phyloP scores from a whole-genome alignment of 345 rosid species.

The Reutealis trisperma region DNA sequence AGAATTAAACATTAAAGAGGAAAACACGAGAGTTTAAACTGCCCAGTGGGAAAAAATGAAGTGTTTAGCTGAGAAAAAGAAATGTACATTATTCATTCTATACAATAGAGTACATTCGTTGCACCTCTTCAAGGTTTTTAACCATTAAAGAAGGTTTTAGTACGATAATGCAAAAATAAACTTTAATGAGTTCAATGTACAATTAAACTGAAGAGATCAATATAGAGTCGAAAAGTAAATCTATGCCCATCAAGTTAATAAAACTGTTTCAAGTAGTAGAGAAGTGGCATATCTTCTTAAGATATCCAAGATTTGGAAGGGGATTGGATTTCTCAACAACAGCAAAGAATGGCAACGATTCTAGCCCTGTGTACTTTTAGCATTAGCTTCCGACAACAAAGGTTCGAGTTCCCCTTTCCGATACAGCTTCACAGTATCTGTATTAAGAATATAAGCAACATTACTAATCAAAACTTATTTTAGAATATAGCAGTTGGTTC shows the following conservation, averaged over 20 bases:
- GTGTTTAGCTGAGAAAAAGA: neutral
- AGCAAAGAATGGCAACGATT: neutral
- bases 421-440: conserved; percentile 80
- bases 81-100: neutral
- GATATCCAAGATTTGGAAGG: neutral
- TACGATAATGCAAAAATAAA: neutral
- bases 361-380: conserved; percentile 33
- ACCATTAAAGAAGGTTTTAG: conserved; percentile 2
- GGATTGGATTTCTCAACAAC: neutral
- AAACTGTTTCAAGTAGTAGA: neutral
- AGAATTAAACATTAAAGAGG: neutral
- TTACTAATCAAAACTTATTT: neutral
- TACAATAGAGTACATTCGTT: neutral
- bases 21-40: neutral
- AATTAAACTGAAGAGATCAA: neutral
- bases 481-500: too few species aligned
- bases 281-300: conserved; percentile 13
- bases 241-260: conserved; percentile 5
- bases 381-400: conserved; percentile 64
- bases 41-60: neutral
- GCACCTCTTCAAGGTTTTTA: conserved; percentile 1
- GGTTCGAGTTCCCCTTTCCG: conserved; percentile 68
- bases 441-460: conserved; percentile 29
- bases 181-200: conserved; percentile 15
- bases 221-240: conserved; percentile 7